These are phyloP conservation scores for Scheffersomyces parashehatae DNA, from an alignment of 1,139 yeast species.

Conservation along the genomic window DNA sequence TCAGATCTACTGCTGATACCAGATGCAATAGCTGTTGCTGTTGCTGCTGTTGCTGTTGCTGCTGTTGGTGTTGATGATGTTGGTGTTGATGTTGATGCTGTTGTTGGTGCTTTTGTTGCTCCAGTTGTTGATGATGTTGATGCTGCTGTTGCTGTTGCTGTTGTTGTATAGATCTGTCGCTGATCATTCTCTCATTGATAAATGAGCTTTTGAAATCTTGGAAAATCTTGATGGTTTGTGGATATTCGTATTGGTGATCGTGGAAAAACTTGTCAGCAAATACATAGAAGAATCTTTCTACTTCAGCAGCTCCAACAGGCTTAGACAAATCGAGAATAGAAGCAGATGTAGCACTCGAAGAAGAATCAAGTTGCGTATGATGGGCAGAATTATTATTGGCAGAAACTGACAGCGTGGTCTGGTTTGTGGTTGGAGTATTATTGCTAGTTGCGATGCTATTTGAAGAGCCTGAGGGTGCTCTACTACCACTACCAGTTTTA, in stretches of 20 bases:
- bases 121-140: constrained; percentile 4
- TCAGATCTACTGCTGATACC: too few relatives aligned
- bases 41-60: constrained; percentile 7
- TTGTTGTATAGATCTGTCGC: constrained; percentile 29
- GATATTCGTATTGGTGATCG: constrained; percentile 46
- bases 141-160: constrained; percentile 10
- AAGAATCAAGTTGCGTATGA: too few relatives aligned
- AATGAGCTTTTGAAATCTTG: constrained; percentile 53
- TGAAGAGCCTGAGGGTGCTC: constrained; percentile 4
- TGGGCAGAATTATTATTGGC: constrained; percentile 5
- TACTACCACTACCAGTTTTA: constrained; percentile 2
- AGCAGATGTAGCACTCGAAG: too few relatives aligned
- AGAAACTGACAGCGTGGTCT: constrained; percentile 2
- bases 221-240: constrained; percentile 49
- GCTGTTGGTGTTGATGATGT: constrained; percentile 9
- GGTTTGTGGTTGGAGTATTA: constrained; percentile 5
- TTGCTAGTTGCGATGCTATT: constrained; percentile 2
- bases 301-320: constrained; percentile 39
- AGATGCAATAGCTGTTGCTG: constrained; percentile 4
- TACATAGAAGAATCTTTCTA: constrained; percentile 49
- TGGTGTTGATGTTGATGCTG: constrained; percentile 8
- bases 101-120: constrained; percentile 5
- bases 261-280: constrained; percentile 52
- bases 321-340: too few relatives aligned
- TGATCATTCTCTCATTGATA: constrained; percentile 48